These are phyloP conservation scores for Chaetoceros muelleri DNA, from an alignment of 108 stramenopile genomes.

Conservation along the genomic window DNA sequence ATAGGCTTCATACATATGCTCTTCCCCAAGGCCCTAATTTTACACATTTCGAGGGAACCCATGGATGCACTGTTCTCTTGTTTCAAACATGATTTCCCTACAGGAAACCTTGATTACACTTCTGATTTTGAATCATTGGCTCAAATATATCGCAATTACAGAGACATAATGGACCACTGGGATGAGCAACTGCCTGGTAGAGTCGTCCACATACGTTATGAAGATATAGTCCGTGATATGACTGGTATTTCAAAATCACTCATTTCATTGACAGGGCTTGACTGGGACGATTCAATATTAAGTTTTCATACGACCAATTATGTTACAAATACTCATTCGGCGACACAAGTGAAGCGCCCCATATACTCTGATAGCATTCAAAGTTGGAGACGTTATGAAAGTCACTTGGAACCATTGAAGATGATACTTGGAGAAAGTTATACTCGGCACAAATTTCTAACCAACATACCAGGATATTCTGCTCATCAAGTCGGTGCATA, in stretches of 20 bases:
- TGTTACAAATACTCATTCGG: slow-evolving; percentile 79
- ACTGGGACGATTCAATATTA: slow-evolving; percentile 60
- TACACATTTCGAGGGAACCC: slow-evolving; percentile 72
- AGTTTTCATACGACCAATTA: slow-evolving; percentile 84
- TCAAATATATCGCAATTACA: slow-evolving; percentile 46
- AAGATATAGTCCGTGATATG: slow-evolving; percentile 74
- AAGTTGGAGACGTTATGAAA: slow-evolving; percentile 58
- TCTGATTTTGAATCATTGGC: slow-evolving; percentile 48
- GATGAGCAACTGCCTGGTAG: slow-evolving; percentile 65
- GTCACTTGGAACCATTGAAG: not conserved
- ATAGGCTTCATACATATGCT: slow-evolving; percentile 85
- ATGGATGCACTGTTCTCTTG: slow-evolving; percentile 79
- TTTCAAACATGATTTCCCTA: slow-evolving; percentile 75
- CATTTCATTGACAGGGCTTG: slow-evolving; percentile 35
- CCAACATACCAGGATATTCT: not conserved
- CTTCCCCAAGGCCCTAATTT: slow-evolving; percentile 77
- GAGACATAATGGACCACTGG: slow-evolving; percentile 65
- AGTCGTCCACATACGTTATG: slow-evolving; percentile 73
- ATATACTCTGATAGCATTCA: slow-evolving; percentile 71
- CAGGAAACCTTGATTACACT: slow-evolving; percentile 69
- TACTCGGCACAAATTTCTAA: not conserved
- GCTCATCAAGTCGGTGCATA: no score
- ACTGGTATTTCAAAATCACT: slow-evolving; percentile 42
- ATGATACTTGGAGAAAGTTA: not conserved
- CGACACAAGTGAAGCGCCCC: slow-evolving; percentile 71